Percentiles rank a stretch among this genome's conserved stretches.
phyloP scores from a whole-genome alignment of 352 stramenopile species.

The Pythium aphanidermatum region DNA sequence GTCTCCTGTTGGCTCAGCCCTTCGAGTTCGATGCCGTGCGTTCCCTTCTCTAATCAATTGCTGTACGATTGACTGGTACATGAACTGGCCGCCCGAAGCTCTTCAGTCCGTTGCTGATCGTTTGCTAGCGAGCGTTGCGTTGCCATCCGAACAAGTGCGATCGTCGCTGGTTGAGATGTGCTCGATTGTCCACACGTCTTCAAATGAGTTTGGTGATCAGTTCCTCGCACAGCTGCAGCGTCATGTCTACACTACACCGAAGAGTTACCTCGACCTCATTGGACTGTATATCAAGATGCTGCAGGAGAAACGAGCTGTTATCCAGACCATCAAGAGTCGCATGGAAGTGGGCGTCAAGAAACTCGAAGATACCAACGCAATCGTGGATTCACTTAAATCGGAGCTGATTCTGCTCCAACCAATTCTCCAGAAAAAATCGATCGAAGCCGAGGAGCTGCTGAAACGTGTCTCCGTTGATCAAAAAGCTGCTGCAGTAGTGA shows the following conservation, averaged over 20 bases:
- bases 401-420: constrained; percentile 92
- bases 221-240: constrained; percentile 90
- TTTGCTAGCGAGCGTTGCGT: constrained; percentile 73
- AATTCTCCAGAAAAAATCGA: constrained; percentile 84
- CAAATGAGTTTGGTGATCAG: constrained; percentile 79
- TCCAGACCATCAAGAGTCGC: constrained; percentile 82
- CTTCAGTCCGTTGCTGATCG: constrained; percentile 88
- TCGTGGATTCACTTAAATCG: constrained; percentile 90
- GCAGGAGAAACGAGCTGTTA: constrained; percentile 70
- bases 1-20: constrained; percentile 89
- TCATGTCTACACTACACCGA: constrained; percentile 95
- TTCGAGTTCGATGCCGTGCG: constrained; percentile 89
- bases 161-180: constrained; percentile 87
- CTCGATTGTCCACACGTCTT: constrained; percentile 89
- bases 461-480: constrained; percentile 92
- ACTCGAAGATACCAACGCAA: constrained; percentile 91
- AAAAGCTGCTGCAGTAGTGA: constrained; percentile 85
- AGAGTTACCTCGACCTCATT: constrained; percentile 96
- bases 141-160: constrained; percentile 72
- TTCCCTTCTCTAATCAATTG: constrained; percentile 96
- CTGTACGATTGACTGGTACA: constrained; percentile 96
- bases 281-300: constrained; percentile 92
- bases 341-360: constrained; percentile 92
- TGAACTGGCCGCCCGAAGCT: constrained; percentile 91
- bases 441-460: constrained; percentile 89